Evolutionary conservation across 352 stramenopile genomes (phyloP).

Genomic region (Plasmopara viticola): DNA sequence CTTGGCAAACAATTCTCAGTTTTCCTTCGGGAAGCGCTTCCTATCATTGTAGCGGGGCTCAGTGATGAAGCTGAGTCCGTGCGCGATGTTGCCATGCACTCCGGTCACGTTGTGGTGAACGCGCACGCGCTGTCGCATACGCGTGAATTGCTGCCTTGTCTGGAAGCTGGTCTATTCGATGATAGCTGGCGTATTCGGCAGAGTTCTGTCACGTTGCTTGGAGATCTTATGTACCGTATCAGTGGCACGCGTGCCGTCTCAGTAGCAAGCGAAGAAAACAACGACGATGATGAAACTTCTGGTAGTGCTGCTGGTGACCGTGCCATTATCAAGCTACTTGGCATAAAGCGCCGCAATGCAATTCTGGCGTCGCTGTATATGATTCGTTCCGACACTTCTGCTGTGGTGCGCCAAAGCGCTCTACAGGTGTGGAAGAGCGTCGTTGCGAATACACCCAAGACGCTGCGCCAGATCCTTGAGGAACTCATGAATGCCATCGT

Average conservation of each 20-base stretch:
- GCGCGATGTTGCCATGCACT: constrained; percentile 95
- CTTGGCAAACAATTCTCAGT: constrained; percentile 91
- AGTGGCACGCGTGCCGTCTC: constrained; percentile 92
- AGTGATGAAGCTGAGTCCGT: constrained; percentile 98
- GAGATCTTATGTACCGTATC: constrained; percentile 95
- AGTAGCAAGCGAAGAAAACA: constrained; percentile 34
- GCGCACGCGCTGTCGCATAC: constrained; percentile 95
- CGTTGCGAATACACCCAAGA: constrained; percentile 95
- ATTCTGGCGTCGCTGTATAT: constrained; percentile 98
- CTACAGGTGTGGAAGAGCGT: constrained; percentile 99
- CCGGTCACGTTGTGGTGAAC: constrained; percentile 96
- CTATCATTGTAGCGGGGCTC: constrained; percentile 95
- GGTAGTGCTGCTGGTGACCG: constrained; percentile 78
- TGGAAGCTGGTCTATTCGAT: constrained; percentile 95
- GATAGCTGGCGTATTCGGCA: constrained; percentile 98
- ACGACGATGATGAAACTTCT: constrained; percentile 81
- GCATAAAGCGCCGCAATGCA: constrained; percentile 90
- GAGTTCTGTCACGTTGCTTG: constrained; percentile 95
- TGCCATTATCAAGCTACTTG: constrained; percentile 89
- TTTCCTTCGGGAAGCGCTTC: constrained; percentile 93
- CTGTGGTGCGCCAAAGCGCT: constrained; percentile 94
- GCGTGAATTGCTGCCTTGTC: constrained; percentile 94
- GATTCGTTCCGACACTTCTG: constrained; percentile 94
- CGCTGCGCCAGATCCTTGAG: constrained; percentile 96
- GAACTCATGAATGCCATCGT: constrained; percentile 96